A percentile compares a stretch with the other conserved stretches of the same genome.
phyloP scores from a whole-genome alignment of 2,329 filamentous ascomycete genomes.

The Ascomycota sp. region DNA sequence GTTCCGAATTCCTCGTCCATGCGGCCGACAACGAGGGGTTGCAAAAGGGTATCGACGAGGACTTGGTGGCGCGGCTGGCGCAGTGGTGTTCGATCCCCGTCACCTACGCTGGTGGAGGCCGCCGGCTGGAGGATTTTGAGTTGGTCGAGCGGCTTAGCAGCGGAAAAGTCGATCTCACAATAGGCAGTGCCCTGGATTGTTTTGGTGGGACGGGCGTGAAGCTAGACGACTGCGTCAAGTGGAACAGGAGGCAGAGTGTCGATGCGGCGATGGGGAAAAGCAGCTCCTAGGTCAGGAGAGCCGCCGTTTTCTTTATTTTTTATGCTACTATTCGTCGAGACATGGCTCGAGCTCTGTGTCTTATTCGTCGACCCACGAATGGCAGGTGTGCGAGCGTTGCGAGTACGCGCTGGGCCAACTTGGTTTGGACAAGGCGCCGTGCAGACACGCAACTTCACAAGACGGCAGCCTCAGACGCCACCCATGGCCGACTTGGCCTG shows the following conservation, averaged over 20 bases:
- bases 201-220: constrained; percentile 78
- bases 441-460: no score
- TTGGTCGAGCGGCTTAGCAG: constrained; percentile 58
- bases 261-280: background rate
- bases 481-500: no score
- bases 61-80: constrained; percentile 55
- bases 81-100: constrained; percentile 83
- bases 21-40: constrained; percentile 92
- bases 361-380: no score
- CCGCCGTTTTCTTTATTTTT: no score
- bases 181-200: constrained; percentile 88
- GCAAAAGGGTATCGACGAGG: constrained; percentile 76
- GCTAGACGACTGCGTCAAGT: constrained; percentile 73
- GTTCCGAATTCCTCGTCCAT: constrained; percentile 91
- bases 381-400: no score
- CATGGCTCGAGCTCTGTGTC: no score
- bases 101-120: constrained; percentile 89
- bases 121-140: constrained; percentile 63
- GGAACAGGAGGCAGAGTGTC: constrained; percentile 42
- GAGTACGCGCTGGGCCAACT: no score
- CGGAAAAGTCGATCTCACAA: constrained; percentile 79
- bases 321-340: no score
- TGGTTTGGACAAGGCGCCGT: no score
- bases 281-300: no score
- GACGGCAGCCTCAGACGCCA: no score